Base-by-base conservation (phyloP, 768 basidiomycete species). In the Candolleomyces aberdarensis region DNA sequence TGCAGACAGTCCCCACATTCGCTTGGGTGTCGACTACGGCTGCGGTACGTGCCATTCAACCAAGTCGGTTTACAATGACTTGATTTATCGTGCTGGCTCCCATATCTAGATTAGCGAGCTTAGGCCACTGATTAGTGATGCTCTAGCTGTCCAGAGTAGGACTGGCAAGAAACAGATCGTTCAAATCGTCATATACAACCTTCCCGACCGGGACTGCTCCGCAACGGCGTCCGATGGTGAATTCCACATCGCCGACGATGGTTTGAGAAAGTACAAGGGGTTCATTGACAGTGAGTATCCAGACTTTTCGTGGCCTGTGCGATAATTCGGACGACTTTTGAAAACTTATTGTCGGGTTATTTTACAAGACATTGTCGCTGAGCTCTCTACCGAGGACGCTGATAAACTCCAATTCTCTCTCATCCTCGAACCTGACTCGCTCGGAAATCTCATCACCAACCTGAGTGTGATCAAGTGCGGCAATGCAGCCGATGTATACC, bases 181-280 rank as follows among this genome's bases (percentile, higher is more conserved):
- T 48, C 70, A 74, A 53, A 60, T 74, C 43, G 72, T 70, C 44
- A 66, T 76, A 17, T 75, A 76, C 66, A 70, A 74, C 56, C 64
- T 76, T 14, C 74, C 74, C 20, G 69, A 74, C 41, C 69, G 73
- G 53, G 75, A 75, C 56, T 75, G 75, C 57, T 66, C 68, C 51
- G 74, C 75, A 11, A 71, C 70, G 44, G 71, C 73, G 1, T 72
- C 71, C 7, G 63, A 65, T 43, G 74, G 75, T 57, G 75, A 76
- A 58, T 65, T 74, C 52, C 62, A 61, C 22, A 59, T 72, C 19
- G 65, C 60, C 20, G 60, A 75, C 44, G 66, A 69, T 31, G 73
- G 75, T 10, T 61, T 69, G 39, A 63, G 65, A 14, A 72, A 70
- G 52, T 76, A 75, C 56, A 67, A 75, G 65, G 63, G 59, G 4